Conservation (phyloP, 1,284 basidiomycete genomes). For the Pterulicium gracile region DNA sequence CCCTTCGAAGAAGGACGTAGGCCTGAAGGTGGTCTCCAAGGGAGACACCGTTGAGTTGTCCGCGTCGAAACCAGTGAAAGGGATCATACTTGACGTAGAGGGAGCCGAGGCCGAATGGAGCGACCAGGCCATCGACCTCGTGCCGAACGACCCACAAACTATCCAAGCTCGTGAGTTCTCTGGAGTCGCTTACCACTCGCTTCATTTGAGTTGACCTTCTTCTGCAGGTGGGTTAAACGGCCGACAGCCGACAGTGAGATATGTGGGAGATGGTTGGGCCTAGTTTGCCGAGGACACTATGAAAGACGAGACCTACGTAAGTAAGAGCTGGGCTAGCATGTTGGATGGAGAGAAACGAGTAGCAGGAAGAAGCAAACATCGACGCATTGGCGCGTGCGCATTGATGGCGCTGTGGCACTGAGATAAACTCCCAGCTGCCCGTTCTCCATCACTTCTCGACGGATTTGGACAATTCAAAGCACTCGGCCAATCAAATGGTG, state of each 20-base stretch:
- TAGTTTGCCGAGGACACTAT: slow-evolving; percentile 18
- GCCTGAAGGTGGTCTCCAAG: slow-evolving; percentile 41
- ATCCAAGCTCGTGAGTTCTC: slow-evolving; percentile 33
- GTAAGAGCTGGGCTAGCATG: no score
- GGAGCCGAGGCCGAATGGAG: slow-evolving; percentile 66
- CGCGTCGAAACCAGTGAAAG: slow-evolving; percentile 68
- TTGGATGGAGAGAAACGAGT: no score
- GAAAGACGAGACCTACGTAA: no score
- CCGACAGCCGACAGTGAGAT: slow-evolving; percentile 53
- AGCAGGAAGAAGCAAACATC: no score
- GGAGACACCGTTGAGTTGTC: slow-evolving; percentile 55
- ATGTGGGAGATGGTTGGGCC: slow-evolving; percentile 64
- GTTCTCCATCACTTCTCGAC: no score
- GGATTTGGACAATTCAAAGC: no score
- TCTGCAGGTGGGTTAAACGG: slow-evolving; percentile 45
- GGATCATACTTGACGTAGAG: slow-evolving; percentile 70
- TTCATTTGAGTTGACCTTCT: no score
- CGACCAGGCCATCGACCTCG: slow-evolving; percentile 82
- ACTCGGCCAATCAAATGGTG: no score
- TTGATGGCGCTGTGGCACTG: no score
- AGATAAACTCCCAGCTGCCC: no score
- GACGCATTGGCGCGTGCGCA: no score
- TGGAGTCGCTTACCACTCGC: no score
- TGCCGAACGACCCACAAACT: slow-evolving; percentile 72
- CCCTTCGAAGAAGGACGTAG: slow-evolving; percentile 48